These are phyloP conservation scores for Yueomyces sp. DNA, from an alignment of 805 yeast species.

Conservation along the genomic window DNA sequence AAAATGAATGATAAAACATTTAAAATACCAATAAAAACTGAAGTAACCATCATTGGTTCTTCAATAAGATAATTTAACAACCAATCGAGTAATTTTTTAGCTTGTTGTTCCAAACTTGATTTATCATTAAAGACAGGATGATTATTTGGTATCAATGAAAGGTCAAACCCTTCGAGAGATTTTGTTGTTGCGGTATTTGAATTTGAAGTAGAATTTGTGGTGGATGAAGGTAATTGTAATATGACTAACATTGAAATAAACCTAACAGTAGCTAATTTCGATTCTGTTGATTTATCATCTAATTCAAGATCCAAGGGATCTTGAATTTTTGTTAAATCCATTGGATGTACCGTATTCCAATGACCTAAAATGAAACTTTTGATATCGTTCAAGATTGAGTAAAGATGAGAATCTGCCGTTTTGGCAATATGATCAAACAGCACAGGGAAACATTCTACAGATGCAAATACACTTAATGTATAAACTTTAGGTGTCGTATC, in stretches of 20 bases:
- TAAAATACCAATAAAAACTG: slow-evolving; percentile 53
- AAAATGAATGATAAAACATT: slow-evolving; percentile 51
- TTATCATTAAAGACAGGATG: slow-evolving; percentile 52
- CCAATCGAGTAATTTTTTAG: slow-evolving; percentile 52
- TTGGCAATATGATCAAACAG: slow-evolving; percentile 32
- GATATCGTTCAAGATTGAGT: slow-evolving; percentile 44
- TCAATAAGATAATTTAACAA: slow-evolving; percentile 43
- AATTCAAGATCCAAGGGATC: not conserved
- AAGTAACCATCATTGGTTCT: slow-evolving; percentile 41
- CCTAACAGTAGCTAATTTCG: slow-evolving; percentile 58
- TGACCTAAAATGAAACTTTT: slow-evolving; percentile 46
- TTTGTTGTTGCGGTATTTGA: not conserved
- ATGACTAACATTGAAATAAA: slow-evolving; percentile 49
- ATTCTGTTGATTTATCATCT: slow-evolving; percentile 27
- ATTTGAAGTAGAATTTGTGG: not conserved
- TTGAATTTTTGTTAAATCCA: not conserved
- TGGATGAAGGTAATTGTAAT: slow-evolving; percentile 31
- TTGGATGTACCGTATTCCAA: slow-evolving; percentile 35
- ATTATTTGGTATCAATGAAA: slow-evolving; percentile 34
- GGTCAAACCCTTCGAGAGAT: slow-evolving; percentile 26
- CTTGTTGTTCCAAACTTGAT: slow-evolving; percentile 51
- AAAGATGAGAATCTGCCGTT: slow-evolving; percentile 28
- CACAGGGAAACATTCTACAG: slow-evolving; percentile 33
- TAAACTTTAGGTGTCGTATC: slow-evolving; percentile 19
- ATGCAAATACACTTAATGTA: slow-evolving; percentile 28